Evolutionary conservation across 2,329 filamentous ascomycete genomes (phyloP).

Genomic region (Colletotrichum simmondsii): DNA sequence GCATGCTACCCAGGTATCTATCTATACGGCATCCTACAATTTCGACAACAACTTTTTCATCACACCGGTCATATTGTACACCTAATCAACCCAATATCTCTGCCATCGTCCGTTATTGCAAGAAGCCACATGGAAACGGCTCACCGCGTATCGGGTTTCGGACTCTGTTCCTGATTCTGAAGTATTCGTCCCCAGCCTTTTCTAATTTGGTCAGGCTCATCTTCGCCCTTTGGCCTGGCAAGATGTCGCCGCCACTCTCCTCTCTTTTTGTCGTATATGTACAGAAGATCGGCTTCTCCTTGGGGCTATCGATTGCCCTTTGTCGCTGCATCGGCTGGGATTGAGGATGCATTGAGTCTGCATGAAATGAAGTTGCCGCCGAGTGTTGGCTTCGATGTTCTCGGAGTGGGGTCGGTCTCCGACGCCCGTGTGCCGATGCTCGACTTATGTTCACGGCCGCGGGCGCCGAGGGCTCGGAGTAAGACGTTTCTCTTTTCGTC

Average conservation of each 20-base stretch:
- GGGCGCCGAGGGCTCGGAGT: background rate
- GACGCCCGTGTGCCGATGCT: background rate
- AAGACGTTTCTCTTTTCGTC: background rate
- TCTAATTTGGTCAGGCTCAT: slow-evolving; percentile 4
- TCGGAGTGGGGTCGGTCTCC: slow-evolving; percentile 6
- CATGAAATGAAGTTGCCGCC: background rate
- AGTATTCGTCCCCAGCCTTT: slow-evolving; percentile 8
- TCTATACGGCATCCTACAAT: background rate
- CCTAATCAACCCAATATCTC: background rate
- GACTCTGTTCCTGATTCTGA: background rate
- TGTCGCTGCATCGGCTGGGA: background rate
- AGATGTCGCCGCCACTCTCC: background rate
- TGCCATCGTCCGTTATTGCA: background rate
- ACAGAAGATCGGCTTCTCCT: background rate
- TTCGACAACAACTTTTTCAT: background rate
- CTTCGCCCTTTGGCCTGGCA: background rate
- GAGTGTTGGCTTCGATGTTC: background rate
- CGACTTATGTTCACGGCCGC: background rate
- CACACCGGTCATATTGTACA: background rate
- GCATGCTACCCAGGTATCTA: background rate
- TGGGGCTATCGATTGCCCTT: background rate
- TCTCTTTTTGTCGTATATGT: background rate
- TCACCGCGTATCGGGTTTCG: background rate
- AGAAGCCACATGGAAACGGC: background rate
- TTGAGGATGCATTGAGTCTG: too few relatives aligned